A percentile compares a stretch with the other conserved stretches of the same genome.
phyloP scores from a whole-genome alignment of 208 protist species.

The Tetramitus jugosus region DNA sequence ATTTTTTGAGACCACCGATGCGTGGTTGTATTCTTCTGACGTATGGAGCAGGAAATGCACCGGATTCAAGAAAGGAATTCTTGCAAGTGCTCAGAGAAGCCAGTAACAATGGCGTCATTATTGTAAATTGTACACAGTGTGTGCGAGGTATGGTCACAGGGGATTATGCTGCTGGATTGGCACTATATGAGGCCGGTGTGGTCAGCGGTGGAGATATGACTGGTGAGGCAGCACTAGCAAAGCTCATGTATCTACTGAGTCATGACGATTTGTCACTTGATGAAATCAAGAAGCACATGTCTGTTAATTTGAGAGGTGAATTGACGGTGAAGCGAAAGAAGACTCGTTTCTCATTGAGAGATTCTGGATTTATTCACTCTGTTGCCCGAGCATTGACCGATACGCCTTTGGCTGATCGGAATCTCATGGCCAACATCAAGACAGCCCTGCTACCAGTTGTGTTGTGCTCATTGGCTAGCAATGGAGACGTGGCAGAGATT shows the following conservation, averaged over 20 bases:
- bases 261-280: not conserved
- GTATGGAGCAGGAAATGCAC: constrained; percentile 84
- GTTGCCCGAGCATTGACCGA: not conserved
- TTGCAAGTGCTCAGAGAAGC: constrained; percentile 53
- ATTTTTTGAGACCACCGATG: constrained; percentile 29
- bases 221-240: constrained; percentile 67
- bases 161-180: constrained; percentile 62
- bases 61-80: constrained; percentile 56
- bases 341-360: not conserved
- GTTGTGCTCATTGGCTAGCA: not conserved
- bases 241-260: constrained; percentile 61
- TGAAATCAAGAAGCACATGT: not conserved
- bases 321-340: not conserved
- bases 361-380: not conserved
- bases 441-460: not conserved
- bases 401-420: not conserved
- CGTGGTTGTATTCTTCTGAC: constrained; percentile 71
- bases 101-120: constrained; percentile 59
- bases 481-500: not conserved
- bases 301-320: constrained; percentile 6
- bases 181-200: constrained; percentile 54
- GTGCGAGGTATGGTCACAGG: constrained; percentile 41
- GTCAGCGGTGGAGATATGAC: constrained; percentile 78
- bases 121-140: constrained; percentile 79
- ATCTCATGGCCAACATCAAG: not conserved